phyloP scores from a whole-genome alignment of 2,329 filamentous ascomycete species.

The Trichoderma asperellum region DNA sequence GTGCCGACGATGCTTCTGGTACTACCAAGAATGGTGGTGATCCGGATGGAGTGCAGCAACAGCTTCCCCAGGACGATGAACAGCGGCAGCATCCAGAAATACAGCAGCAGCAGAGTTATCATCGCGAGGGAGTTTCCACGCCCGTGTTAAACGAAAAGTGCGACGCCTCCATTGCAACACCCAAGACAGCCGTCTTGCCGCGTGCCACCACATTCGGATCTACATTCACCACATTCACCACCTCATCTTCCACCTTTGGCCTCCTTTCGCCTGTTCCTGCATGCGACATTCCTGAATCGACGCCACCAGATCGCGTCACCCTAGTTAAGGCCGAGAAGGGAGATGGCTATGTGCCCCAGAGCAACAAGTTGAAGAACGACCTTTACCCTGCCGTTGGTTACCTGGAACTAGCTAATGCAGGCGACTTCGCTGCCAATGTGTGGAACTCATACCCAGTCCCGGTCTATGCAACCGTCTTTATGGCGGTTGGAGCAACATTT shows the following conservation, averaged over 20 bases:
- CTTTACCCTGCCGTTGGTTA: conserved; percentile 48
- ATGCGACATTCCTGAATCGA: conserved; percentile 5
- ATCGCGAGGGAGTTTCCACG: background rate
- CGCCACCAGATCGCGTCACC: conserved; percentile 14
- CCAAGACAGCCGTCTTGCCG: conserved; percentile 17
- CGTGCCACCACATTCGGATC: conserved; percentile 17
- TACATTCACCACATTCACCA: conserved; percentile 2
- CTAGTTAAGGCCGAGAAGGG: conserved; percentile 14
- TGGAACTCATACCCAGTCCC: conserved; percentile 59
- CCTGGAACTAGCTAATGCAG: conserved; percentile 59
- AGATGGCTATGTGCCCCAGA: conserved; percentile 6
- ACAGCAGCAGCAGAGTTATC: background rate
- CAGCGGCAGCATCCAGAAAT: background rate
- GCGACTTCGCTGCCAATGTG: conserved; percentile 61
- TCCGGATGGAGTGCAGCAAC: background rate
- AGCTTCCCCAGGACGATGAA: conserved; percentile 3
- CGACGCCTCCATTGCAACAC: background rate
- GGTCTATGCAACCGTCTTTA: conserved; percentile 51
- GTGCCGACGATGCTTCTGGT: background rate
- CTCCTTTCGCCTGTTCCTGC: background rate
- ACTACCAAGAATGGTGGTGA: background rate
- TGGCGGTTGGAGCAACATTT: conserved; percentile 56
- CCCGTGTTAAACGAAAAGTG: conserved; percentile 6
- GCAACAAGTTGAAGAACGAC: conserved; percentile 30
- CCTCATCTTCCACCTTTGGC: conserved; percentile 4